Evolutionary conservation across 2,329 filamentous ascomycete genomes (phyloP).

Genomic region (Pseudogymnoascus sp.): DNA sequence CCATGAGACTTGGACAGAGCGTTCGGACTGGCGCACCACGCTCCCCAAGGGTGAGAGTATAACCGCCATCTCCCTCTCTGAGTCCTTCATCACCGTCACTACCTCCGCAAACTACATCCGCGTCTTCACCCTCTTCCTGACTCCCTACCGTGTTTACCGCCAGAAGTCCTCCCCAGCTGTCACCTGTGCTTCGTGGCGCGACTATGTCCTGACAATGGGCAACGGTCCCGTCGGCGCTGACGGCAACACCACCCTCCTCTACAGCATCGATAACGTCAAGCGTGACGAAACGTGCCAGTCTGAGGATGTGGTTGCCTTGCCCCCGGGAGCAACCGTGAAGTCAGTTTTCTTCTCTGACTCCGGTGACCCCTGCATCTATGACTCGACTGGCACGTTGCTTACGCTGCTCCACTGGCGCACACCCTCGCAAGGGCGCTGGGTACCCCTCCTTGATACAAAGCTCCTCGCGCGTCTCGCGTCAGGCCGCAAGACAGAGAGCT

Average conservation of each 20-base stretch:
- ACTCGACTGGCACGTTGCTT: slow-evolving; percentile 80
- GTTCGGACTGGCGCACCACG: slow-evolving; percentile 81
- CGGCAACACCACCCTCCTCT: slow-evolving; percentile 69
- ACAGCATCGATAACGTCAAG: slow-evolving; percentile 92
- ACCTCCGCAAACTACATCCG: slow-evolving; percentile 84
- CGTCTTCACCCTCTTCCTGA: slow-evolving; percentile 86
- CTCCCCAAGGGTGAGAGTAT: slow-evolving; percentile 83
- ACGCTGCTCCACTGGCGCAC: slow-evolving; percentile 86
- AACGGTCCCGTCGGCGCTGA: slow-evolving; percentile 79
- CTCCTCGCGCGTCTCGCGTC: slow-evolving; percentile 72
- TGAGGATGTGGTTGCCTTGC: slow-evolving; percentile 82
- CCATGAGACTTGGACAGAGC: slow-evolving; percentile 91
- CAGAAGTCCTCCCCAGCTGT: slow-evolving; percentile 87
- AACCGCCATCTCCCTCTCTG: slow-evolving; percentile 80
- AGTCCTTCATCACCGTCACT: slow-evolving; percentile 82
- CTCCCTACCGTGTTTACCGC: slow-evolving; percentile 80
- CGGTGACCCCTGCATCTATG: slow-evolving; percentile 96
- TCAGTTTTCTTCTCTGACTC: slow-evolving; percentile 87
- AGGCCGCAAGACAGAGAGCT: slow-evolving; percentile 79
- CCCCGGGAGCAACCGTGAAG: slow-evolving; percentile 62
- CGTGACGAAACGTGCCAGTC: slow-evolving; percentile 90
- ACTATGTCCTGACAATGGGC: slow-evolving; percentile 93
- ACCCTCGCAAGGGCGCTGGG: slow-evolving; percentile 79
- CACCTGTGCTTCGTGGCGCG: slow-evolving; percentile 86
- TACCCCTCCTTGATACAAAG: slow-evolving; percentile 84